phyloP scores from a whole-genome alignment of 768 basidiomycete species.

The Zangia roseola region DNA sequence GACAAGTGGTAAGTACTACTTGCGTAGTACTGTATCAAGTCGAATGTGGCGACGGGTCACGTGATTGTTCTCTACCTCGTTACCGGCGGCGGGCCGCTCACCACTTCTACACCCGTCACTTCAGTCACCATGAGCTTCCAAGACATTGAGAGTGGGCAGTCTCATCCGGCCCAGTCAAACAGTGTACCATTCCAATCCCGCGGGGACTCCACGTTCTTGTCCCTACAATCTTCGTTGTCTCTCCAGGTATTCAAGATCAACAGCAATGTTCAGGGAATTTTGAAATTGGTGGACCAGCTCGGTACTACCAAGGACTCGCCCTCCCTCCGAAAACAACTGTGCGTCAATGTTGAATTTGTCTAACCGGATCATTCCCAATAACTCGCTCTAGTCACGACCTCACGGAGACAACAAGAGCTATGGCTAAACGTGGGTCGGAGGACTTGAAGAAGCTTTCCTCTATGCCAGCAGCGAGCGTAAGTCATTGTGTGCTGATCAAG shows the following conservation, averaged over 20 bases:
- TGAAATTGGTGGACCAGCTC: constrained; percentile 95
- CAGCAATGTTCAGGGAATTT: constrained; percentile 92
- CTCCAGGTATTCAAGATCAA: constrained; percentile 99
- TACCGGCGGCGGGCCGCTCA: constrained; percentile 4
- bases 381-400: constrained; percentile 79
- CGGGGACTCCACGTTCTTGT: constrained; percentile 74
- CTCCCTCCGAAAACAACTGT: constrained; percentile 81
- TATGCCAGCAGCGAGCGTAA: constrained; percentile 60
- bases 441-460: constrained; percentile 87
- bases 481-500: constrained; percentile 16
- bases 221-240: constrained; percentile 75
- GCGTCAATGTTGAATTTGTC: constrained; percentile 32
- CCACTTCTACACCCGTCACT: neutral
- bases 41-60: constrained; percentile 8
- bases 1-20: no score
- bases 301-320: constrained; percentile 83
- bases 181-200: constrained; percentile 35
- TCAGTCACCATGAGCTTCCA: constrained; percentile 45
- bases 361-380: no score
- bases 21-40: no score
- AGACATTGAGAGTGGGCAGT: constrained; percentile 47
- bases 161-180: constrained; percentile 30
- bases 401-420: constrained; percentile 89
- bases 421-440: constrained; percentile 92
- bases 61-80: constrained; percentile 1